Evolutionary conservation across 2,329 filamentous ascomycete genomes (phyloP), one percentile per base, ranked within the genome.

Genomic region (Fusarium sp.): DNA sequence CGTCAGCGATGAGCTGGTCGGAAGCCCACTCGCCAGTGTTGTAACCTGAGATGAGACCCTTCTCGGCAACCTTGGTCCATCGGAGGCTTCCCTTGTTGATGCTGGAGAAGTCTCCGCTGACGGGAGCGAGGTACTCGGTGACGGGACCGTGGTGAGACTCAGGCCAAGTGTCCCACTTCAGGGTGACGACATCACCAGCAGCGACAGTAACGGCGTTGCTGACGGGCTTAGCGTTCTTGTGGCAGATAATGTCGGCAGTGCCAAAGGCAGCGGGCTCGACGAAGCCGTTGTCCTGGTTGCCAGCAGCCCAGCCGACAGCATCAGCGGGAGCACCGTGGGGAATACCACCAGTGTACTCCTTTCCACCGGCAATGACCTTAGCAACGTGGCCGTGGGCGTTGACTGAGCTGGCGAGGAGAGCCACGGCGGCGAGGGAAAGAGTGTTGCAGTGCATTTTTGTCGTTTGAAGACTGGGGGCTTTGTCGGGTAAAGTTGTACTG

Each of bases 81-180:
- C 83, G 75, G 37, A 90, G 82, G 18, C 76, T 73, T 8, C 76
- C 76, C 78, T 87, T 85, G 77, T 85, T 83, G 55, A 84, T 83
- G 8, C 79, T 78, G 23, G 82, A 77, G 74, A 86, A 89, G 74
- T 88, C 84, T 30, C 82, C 84, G 20, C 62, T 65, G 47, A 83
- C 80, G 67, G 83, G 81, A 60, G 88, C 88, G 37, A 90, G 79
- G 80, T 89, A 89, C 75, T 84, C 84, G 69, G 89, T 82, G 69
- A 89, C 82, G 18, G 88, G 88, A 3, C 88, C 88, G 68, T 89
- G 83, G 80, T 92, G 84, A 56, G 83, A 85, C 11, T 85, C 81
- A n/a, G 89, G 89, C 90, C 90, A 92, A 16, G 81, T 80, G 60
- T 83, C 86, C 90, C 89, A 92, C 72, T 87, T 83, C 36, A 92